phyloP scores from a whole-genome alignment of 805 yeast species.

The Zygoascus flipseniorum region DNA sequence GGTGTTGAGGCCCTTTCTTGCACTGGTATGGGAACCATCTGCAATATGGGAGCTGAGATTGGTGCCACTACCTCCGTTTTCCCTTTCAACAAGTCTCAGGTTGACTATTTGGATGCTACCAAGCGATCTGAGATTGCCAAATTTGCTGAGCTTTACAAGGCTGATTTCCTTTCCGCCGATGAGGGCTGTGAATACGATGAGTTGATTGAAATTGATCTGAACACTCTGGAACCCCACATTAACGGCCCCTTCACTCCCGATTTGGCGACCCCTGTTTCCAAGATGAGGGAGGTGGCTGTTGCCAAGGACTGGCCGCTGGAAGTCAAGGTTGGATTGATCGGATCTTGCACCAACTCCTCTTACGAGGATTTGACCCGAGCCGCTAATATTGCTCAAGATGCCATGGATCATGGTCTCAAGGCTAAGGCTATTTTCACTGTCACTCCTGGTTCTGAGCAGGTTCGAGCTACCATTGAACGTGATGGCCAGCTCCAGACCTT shows the following conservation, averaged over 20 bases:
- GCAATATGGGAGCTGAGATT: constrained; percentile 99
- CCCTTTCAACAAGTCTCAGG: constrained; percentile 91
- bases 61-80: constrained; percentile 97
- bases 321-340: constrained; percentile 90
- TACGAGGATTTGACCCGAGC: constrained; percentile 98
- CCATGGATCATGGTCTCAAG: constrained; percentile 82
- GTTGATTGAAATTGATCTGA: constrained; percentile 80
- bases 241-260: constrained; percentile 99
- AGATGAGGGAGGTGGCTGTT: constrained; percentile 73
- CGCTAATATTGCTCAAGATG: constrained; percentile 85
- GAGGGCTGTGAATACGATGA: constrained; percentile 90
- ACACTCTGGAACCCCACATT: constrained; percentile 85
- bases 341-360: constrained; percentile 97
- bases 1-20: constrained; percentile 89
- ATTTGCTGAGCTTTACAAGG: constrained; percentile 57
- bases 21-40: constrained; percentile 98
- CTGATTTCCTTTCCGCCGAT: constrained; percentile 65
- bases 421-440: constrained; percentile 88
- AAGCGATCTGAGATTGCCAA: constrained; percentile 78
- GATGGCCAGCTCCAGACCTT: constrained; percentile 87
- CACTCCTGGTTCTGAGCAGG: constrained; percentile 97
- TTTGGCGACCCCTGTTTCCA: constrained; percentile 87
- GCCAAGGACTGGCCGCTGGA: constrained; percentile 87
- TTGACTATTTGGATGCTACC: constrained; percentile 76
- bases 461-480: constrained; percentile 94